phyloP scores from a whole-genome alignment of 192 early-diverging fungal species.

The Coemansia erecta region DNA sequence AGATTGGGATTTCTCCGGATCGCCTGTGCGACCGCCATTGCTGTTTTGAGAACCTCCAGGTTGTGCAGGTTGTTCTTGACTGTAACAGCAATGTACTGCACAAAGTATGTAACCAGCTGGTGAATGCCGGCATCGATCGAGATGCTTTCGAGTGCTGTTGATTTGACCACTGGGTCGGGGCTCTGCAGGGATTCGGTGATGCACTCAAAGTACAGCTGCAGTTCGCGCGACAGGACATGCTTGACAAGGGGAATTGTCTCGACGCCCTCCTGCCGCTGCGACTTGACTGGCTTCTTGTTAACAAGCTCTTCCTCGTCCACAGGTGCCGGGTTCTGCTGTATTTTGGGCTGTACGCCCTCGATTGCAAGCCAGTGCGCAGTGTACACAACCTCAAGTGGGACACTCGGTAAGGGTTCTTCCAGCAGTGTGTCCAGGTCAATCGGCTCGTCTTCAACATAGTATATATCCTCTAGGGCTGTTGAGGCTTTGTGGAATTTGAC shows the following conservation, averaged over 20 bases:
- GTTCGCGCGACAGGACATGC: conserved; percentile 85
- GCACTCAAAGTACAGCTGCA: conserved; percentile 92
- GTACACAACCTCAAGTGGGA: conserved; percentile 84
- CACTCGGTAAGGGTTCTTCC: conserved; percentile 80
- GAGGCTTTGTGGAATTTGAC: conserved; percentile 70
- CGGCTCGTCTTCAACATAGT: conserved; percentile 92
- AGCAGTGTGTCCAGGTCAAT: conserved; percentile 88
- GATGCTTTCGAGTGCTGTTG: conserved; percentile 79
- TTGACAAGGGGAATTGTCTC: conserved; percentile 77
- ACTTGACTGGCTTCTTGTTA: conserved; percentile 17
- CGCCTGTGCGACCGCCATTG: conserved; percentile 78
- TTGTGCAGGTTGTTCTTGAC: conserved; percentile 78
- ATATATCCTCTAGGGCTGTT: conserved; percentile 67
- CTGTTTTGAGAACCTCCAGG: conserved; percentile 64
- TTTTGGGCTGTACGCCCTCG: conserved; percentile 97
- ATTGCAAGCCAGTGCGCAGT: conserved; percentile 99
- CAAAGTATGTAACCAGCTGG: conserved; percentile 92
- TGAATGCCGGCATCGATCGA: conserved; percentile 90
- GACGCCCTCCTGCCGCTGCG: conserved; percentile 34
- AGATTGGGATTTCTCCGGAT: conserved; percentile 84
- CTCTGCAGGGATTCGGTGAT: conserved; percentile 79
- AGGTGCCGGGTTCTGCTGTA: conserved; percentile 91
- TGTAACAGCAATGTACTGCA: conserved; percentile 87
- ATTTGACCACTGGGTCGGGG: conserved; percentile 63
- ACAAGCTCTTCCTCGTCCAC: conserved; percentile 23